phyloP scores from a whole-genome alignment of 352 stramenopile species.

The Phytophthora constricta region DNA sequence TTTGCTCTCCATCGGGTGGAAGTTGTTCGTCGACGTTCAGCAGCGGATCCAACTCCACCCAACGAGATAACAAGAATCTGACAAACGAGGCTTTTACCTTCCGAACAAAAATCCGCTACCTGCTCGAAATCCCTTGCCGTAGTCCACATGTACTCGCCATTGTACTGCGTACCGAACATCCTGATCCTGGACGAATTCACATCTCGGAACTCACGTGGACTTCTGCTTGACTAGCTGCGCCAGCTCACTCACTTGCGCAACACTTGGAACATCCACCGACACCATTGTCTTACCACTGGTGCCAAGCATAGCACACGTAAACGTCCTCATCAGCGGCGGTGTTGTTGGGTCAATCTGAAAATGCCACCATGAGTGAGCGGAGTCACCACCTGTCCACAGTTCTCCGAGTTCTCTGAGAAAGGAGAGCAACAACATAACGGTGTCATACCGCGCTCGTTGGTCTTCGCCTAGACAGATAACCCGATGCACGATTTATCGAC shows the following conservation, averaged over 20 bases:
- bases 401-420: not conserved
- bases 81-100: not conserved
- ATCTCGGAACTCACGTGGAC: not conserved
- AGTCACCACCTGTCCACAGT: not conserved
- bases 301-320: constrained; percentile 6
- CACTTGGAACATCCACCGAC: not conserved
- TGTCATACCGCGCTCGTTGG: no score
- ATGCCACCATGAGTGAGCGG: not conserved
- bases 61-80: not conserved
- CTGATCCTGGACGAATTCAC: not conserved
- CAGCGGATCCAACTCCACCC: not conserved
- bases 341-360: not conserved
- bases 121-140: not conserved
- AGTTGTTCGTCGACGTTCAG: not conserved
- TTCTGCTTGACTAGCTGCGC: not conserved
- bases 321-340: not conserved
- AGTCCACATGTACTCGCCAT: not conserved
- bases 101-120: not conserved
- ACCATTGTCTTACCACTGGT: not conserved
- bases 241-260: not conserved
- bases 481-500: no score
- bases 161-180: not conserved
- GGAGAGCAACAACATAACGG: no score
- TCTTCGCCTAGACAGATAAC: no score
- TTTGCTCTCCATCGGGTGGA: not conserved